Percentiles rank a stretch among this genome's conserved stretches.
phyloP scores from a whole-genome alignment of 768 basidiomycete species.

The Agaricus bisporus region DNA sequence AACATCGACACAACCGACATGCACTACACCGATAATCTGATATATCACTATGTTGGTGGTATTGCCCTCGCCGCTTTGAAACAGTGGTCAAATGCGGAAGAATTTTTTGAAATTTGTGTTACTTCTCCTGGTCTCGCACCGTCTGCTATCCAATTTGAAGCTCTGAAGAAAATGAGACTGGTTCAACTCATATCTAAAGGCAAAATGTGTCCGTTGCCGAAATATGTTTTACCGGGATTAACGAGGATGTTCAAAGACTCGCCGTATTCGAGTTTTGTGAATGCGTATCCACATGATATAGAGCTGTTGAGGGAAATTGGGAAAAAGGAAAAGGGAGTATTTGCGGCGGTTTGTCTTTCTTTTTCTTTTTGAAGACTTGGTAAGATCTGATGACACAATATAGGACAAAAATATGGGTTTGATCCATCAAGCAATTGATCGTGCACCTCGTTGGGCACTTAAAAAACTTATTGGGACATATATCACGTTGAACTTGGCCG shows the following conservation, averaged over 20 bases:
- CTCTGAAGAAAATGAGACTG: conserved; percentile 75
- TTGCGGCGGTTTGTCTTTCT: conserved; percentile 39
- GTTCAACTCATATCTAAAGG: conserved; percentile 77
- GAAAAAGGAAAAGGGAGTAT: conserved; percentile 50
- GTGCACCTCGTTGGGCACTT: conserved; percentile 73
- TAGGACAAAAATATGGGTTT: conserved; percentile 76
- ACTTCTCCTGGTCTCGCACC: conserved; percentile 52
- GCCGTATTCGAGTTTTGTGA: conserved; percentile 58
- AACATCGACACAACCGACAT: conserved; percentile 65
- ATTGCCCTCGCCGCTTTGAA: conserved; percentile 60
- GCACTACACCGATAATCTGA: conserved; percentile 70
- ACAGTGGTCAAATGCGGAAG: conserved; percentile 63
- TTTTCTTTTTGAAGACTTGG: neutral
- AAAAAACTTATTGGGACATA: conserved; percentile 81
- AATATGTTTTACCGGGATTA: conserved; percentile 62
- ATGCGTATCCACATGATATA: conserved; percentile 56
- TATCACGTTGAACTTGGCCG: conserved; percentile 65
- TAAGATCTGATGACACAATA: neutral
- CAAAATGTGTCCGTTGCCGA: conserved; percentile 63
- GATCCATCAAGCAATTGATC: conserved; percentile 55
- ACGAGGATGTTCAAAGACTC: conserved; percentile 58
- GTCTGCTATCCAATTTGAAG: conserved; percentile 76
- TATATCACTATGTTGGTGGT: conserved; percentile 83
- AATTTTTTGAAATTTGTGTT: conserved; percentile 77
- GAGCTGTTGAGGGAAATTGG: conserved; percentile 37